These are phyloP conservation scores for Naganishia cerealis DNA, from an alignment of 1,284 basidiomycete species.

Conservation along the genomic window DNA sequence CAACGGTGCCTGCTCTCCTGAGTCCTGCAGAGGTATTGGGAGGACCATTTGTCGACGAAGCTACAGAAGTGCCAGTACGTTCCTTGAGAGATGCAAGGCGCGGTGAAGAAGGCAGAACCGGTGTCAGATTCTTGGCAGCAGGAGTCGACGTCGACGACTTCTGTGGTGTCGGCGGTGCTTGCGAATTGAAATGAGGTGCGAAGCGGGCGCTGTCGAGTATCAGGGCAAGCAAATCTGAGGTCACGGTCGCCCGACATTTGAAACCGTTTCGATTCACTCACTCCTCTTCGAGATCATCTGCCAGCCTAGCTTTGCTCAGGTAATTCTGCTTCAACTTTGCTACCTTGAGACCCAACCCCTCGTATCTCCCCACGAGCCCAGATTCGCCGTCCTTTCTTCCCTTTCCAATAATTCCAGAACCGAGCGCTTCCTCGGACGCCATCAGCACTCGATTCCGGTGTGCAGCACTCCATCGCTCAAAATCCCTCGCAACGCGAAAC, in stretches of 20 bases:
- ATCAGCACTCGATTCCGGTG: conserved; percentile 47
- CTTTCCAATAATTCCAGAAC: conserved; percentile 56
- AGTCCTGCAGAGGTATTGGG: neutral
- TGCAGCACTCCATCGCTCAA: conserved; percentile 47
- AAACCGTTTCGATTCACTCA: conserved; percentile 54
- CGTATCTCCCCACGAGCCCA: conserved; percentile 67
- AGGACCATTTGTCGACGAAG: conserved; percentile 20
- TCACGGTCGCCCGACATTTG: neutral
- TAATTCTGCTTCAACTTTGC: conserved; percentile 65
- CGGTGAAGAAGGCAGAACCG: conserved; percentile 25
- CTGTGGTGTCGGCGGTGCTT: conserved; percentile 55
- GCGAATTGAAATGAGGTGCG: conserved; percentile 60
- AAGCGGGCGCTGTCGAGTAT: conserved; percentile 67
- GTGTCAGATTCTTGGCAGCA: conserved; percentile 57
- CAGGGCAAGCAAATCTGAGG: conserved; percentile 11
- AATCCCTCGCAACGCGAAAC: conserved; percentile 44
- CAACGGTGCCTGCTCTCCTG: conserved; percentile 47
- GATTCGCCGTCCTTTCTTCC: conserved; percentile 62
- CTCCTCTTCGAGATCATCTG: conserved; percentile 89
- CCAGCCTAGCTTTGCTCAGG: conserved; percentile 70
- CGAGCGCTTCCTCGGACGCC: conserved; percentile 56
- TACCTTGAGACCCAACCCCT: conserved; percentile 59
- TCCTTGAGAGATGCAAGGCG: conserved; percentile 18
- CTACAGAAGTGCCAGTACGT: conserved; percentile 36
- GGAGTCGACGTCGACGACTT: conserved; percentile 72